These are phyloP conservation scores for Brassica incana DNA, from an alignment of 345 rosid genomes.

Conservation along the genomic window DNA sequence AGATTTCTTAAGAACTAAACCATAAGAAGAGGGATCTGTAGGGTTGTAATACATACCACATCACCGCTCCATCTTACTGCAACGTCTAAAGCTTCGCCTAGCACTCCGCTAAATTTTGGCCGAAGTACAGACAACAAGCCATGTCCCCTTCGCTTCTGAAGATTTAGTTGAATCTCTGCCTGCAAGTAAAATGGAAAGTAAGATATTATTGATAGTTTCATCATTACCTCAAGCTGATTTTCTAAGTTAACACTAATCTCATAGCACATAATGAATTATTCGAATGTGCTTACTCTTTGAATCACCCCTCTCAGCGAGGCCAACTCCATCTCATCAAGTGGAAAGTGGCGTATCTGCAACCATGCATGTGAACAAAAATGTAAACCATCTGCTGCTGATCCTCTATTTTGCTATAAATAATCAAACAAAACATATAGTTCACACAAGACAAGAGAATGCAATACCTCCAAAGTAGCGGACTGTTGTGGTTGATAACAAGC, in stretches of 20 bases:
- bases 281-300: slow-evolving; percentile 63
- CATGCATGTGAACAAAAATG: slow-evolving; percentile 18
- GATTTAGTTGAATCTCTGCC: slow-evolving; percentile 98
- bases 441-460: slow-evolving; percentile 23
- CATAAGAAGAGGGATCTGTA: slow-evolving; percentile 10
- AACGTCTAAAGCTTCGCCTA: slow-evolving; percentile 93
- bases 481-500: slow-evolving; percentile 70
- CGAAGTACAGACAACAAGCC: slow-evolving; percentile 80
- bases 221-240: neutral
- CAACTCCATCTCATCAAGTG: slow-evolving; percentile 95
- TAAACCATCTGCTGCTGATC: neutral
- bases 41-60: slow-evolving; percentile 67
- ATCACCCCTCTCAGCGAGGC: slow-evolving; percentile 90
- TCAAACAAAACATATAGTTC: neutral
- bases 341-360: slow-evolving; percentile 79
- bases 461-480: slow-evolving; percentile 90
- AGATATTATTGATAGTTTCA: neutral
- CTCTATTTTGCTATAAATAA: neutral
- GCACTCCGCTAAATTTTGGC: slow-evolving; percentile 95
- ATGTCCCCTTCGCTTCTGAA: slow-evolving; percentile 95
- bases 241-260: slow-evolving; percentile 13
- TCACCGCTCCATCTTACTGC: slow-evolving; percentile 99
- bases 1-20: slow-evolving; percentile 14
- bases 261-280: slow-evolving; percentile 8
- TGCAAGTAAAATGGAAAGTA: slow-evolving; percentile 43